These are phyloP conservation scores for Moesziomyces sp. DNA, from an alignment of 1,284 basidiomycete species.

Conservation along the genomic window DNA sequence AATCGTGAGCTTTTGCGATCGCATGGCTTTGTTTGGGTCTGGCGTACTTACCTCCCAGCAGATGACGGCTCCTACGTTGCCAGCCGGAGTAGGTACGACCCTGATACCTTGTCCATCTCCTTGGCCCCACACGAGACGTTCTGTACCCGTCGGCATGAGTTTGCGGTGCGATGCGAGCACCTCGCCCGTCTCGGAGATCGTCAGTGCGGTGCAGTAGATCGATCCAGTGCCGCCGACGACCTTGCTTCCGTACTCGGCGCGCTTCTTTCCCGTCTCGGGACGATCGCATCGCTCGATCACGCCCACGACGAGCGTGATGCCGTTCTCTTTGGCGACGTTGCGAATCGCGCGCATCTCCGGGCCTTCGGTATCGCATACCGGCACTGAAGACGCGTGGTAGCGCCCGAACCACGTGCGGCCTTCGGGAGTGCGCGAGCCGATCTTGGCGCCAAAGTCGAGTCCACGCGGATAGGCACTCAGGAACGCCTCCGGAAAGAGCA, in stretches of 20 bases:
- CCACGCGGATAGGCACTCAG: constrained; percentile 67
- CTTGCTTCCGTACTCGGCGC: constrained; percentile 32
- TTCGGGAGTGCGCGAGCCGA: constrained; percentile 44
- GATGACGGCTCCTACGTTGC: constrained; percentile 35
- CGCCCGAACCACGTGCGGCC: constrained; percentile 48
- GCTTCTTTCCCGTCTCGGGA: constrained; percentile 27
- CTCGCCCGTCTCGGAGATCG: constrained; percentile 74
- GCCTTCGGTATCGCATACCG: constrained; percentile 43
- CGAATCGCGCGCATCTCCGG: constrained; percentile 36
- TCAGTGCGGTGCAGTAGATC: constrained; percentile 77
- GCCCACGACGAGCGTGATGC: constrained; percentile 73
- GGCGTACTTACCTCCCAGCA: constrained; percentile 40
- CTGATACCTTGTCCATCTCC: constrained; percentile 66
- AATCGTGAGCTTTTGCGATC: neutral
- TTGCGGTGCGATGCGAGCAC: constrained; percentile 78
- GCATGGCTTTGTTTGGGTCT: neutral
- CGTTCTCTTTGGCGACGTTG: constrained; percentile 35
- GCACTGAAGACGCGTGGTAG: constrained; percentile 42
- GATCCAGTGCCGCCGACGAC: constrained; percentile 72
- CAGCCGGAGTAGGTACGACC: constrained; percentile 62
- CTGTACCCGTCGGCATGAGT: constrained; percentile 77
- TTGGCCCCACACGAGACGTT: constrained; percentile 78
- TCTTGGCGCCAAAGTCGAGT: constrained; percentile 53
- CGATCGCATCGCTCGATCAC: constrained; percentile 74
- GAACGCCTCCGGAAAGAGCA: constrained; percentile 80